Conservation (phyloP, 1,139 yeast species). For the Saccharomycopsis phalli region DNA sequence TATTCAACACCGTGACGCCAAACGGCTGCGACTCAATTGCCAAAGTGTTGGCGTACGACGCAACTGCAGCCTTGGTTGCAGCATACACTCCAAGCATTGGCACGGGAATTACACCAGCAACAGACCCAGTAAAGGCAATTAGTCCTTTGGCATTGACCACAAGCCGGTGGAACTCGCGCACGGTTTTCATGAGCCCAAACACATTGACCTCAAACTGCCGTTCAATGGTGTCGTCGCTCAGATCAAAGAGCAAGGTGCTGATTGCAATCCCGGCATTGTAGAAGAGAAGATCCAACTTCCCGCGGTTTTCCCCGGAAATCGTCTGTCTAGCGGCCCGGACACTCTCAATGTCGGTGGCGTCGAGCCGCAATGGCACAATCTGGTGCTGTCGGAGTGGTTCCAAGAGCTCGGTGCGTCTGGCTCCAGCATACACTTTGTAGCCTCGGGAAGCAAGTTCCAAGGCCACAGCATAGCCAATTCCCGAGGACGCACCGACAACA, state of each 20-base stretch:
- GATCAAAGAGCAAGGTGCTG: conserved; percentile 63
- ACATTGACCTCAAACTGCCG: conserved; percentile 62
- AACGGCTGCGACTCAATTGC: conserved; percentile 65
- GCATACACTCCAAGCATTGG: conserved; percentile 67
- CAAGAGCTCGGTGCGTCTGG: conserved; percentile 61
- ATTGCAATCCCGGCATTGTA: conserved; percentile 68
- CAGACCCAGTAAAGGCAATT: conserved; percentile 67
- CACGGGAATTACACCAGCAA: conserved; percentile 57
- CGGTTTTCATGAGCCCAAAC: conserved; percentile 55
- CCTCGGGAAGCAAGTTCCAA: conserved; percentile 56
- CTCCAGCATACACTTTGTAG: conserved; percentile 61
- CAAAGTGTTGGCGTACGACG: conserved; percentile 54
- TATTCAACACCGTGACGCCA: conserved; percentile 62
- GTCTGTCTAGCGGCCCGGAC: conserved; percentile 37
- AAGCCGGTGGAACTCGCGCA: conserved; percentile 48
- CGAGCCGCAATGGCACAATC: conserved; percentile 34
- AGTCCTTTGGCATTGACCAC: conserved; percentile 62
- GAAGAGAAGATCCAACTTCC: conserved; percentile 47
- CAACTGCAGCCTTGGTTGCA: conserved; percentile 72
- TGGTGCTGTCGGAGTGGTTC: conserved; percentile 34
- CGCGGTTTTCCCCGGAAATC: conserved; percentile 33
- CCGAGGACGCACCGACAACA: conserved; percentile 76
- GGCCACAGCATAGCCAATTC: conserved; percentile 65
- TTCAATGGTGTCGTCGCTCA: conserved; percentile 44
- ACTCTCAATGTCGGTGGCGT: conserved; percentile 45